Base-by-base conservation (phyloP, 495 filamentous ascomycete species). In the Penicillium pancosmium region DNA sequence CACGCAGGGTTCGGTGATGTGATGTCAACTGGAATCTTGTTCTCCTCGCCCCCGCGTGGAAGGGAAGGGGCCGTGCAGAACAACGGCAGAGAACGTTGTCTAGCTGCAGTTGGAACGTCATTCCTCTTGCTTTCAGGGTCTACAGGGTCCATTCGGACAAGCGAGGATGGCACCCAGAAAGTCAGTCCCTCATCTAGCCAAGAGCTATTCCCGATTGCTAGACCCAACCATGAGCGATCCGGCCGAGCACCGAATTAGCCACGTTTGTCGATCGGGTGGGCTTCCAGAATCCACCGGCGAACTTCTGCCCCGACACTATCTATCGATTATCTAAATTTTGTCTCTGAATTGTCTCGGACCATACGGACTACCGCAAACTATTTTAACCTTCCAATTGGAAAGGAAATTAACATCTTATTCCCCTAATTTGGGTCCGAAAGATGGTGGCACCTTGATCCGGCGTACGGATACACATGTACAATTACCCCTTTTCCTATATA, bases 221-320 rank as follows among this genome's bases (percentile, higher is more conserved):
- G 41, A 44, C 41, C 33, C 49, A 49, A 10, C 15, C 13, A 50
- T 50, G 16, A 48, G 46, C 46, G 46, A 48, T 48, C 46, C 46
- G 46, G 46, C 46, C 46, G 21, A 19, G 46, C 46, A 27, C 46
- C 48, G 25, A 40, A 16, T 16, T 25, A 46, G n/a, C 48, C 36
- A 18, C 46, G 15, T 19, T 27, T 34, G 55, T 43, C 55, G 55
- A 47, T 57, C 55, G 27, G 52, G 55, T 52, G 48, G 56, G 38
- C 49, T 57, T 53, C 49, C 49, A 52, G 49, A 58, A 58, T 35
- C 49, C 56, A 58, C 56, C 13, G 36, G 33, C n/a, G 48, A 58
- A 58, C n/a, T 19, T 44, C 41, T 44, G 6, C n/a, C 41, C 49
- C 50, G 56, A 33, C 5, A 27, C 33, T 48, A 48, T 48, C 19